Evolutionary conservation across 2,329 filamentous ascomycete genomes (phyloP).

Genomic region (Acephala macrosclerotiorum): DNA sequence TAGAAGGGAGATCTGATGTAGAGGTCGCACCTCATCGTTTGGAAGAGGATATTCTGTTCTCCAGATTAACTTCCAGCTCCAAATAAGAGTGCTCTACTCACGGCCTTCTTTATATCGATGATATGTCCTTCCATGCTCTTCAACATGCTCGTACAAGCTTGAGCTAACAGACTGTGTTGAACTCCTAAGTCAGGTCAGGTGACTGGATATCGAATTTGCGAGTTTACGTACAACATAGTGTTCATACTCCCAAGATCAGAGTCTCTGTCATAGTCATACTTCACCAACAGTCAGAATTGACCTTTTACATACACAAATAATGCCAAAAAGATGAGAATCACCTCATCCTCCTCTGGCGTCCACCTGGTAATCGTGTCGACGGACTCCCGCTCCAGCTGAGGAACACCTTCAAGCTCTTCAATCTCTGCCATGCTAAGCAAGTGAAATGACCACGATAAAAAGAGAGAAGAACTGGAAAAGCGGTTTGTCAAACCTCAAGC

Average conservation of each 20-base stretch:
- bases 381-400: neutral
- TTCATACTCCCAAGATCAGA: constrained; percentile 8
- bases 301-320: neutral
- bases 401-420: neutral
- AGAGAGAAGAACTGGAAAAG: neutral
- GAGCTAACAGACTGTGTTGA: constrained; percentile 32
- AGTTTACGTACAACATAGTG: neutral
- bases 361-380: neutral
- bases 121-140: constrained; percentile 41
- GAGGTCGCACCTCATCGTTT: constrained; percentile 21
- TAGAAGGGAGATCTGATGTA: too few relatives aligned
- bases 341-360: constrained; percentile 1
- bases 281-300: neutral
- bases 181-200: constrained; percentile 4
- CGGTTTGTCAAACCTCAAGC: neutral
- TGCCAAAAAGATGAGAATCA: neutral
- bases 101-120: constrained; percentile 31
- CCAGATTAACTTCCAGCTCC: neutral
- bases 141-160: constrained; percentile 47
- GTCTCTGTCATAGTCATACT: constrained; percentile 10
- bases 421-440: neutral
- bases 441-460: neutral
- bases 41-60: constrained; percentile 27
- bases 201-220: neutral
- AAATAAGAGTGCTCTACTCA: constrained; percentile 2